phyloP scores from a whole-genome alignment of 2,329 filamentous ascomycete genomes.

The Aspergillus ibericus region DNA sequence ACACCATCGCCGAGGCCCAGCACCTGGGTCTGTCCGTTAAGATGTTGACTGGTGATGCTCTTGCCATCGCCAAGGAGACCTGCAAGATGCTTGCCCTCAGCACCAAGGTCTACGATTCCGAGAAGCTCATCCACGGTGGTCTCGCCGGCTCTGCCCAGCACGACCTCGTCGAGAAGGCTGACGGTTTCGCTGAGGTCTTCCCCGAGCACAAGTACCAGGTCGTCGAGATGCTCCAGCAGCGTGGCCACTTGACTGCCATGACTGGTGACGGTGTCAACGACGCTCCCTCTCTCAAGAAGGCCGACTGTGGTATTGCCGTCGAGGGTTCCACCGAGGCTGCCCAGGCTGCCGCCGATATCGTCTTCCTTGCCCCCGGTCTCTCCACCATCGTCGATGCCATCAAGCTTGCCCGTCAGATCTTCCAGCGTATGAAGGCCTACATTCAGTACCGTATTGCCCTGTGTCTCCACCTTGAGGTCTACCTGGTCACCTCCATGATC shows the following conservation, averaged over 20 bases:
- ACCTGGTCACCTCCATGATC: constrained; percentile 75
- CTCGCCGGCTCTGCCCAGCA: constrained; percentile 71
- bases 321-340: constrained; percentile 71
- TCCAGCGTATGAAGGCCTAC: constrained; percentile 77
- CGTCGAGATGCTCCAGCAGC: constrained; percentile 73
- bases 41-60: constrained; percentile 80
- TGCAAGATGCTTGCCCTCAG: constrained; percentile 79
- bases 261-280: constrained; percentile 77
- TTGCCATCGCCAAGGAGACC: constrained; percentile 77
- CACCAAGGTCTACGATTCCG: constrained; percentile 79
- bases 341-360: constrained; percentile 71
- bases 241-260: constrained; percentile 72
- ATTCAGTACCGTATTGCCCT: constrained; percentile 76
- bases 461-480: constrained; percentile 72
- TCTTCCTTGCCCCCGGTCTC: constrained; percentile 71
- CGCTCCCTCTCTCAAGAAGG: constrained; percentile 71
- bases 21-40: constrained; percentile 75
- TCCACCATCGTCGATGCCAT: constrained; percentile 71
- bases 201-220: constrained; percentile 76
- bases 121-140: constrained; percentile 74
- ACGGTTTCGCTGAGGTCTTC: constrained; percentile 73
- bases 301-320: constrained; percentile 72
- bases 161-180: constrained; percentile 72
- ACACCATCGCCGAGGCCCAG: constrained; percentile 74
- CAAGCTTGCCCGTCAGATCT: constrained; percentile 72